Conservation (phyloP, 2,329 filamentous ascomycete species). For the Curvularia sp. region DNA sequence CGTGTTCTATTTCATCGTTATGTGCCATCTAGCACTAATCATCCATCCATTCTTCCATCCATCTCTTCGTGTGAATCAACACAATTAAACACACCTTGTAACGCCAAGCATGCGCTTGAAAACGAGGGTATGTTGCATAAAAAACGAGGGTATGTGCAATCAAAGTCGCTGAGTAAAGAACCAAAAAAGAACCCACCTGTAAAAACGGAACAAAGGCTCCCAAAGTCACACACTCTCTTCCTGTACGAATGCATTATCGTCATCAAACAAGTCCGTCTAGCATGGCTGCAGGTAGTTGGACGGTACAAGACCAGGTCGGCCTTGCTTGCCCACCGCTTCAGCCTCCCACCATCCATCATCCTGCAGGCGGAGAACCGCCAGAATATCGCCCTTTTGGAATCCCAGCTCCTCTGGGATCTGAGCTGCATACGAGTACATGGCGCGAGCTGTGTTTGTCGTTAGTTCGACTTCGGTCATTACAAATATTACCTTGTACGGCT, state of each 20-base stretch:
- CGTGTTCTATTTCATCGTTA: slow-evolving; percentile 9
- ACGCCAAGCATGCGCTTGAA: slow-evolving; percentile 3
- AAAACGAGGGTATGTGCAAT: slow-evolving; percentile 12
- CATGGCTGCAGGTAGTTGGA: slow-evolving; percentile 72
- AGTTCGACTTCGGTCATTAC: background rate
- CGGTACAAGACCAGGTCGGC: slow-evolving; percentile 66
- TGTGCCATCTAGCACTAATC: background rate
- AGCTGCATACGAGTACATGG: slow-evolving; percentile 91
- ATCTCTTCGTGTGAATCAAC: background rate
- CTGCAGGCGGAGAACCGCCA: slow-evolving; percentile 87
- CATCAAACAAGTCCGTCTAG: slow-evolving; percentile 26
- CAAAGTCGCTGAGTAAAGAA: background rate
- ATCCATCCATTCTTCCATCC: background rate
- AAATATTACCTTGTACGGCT: background rate
- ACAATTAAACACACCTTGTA: background rate
- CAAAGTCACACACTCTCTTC: background rate
- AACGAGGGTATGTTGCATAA: too few species aligned
- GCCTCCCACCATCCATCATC: slow-evolving; percentile 99
- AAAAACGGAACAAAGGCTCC: background rate
- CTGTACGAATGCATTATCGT: background rate
- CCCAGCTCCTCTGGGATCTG: slow-evolving; percentile 94
- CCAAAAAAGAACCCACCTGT: background rate
- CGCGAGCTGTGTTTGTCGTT: slow-evolving; percentile 70
- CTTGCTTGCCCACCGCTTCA: slow-evolving; percentile 75
- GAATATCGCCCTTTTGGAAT: slow-evolving; percentile 89